Percentiles rank a stretch among this genome's conserved stretches.
phyloP scores from a whole-genome alignment of 768 basidiomycete genomes.

The Suillus occidentalis region DNA sequence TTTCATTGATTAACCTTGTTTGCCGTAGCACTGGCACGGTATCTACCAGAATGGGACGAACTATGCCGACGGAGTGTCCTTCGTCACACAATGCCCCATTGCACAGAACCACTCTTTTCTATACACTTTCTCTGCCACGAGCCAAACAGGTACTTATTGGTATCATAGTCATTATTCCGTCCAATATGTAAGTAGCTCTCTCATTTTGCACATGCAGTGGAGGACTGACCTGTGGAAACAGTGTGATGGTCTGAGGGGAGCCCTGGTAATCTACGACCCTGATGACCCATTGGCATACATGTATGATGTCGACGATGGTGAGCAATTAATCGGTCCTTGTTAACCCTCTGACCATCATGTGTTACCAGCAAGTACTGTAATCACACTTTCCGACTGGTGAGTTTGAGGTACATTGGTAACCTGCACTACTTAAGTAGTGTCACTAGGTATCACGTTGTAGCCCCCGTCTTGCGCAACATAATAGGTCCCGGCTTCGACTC shows the following conservation, averaged over 20 bases:
- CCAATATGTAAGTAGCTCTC: constrained; percentile 31
- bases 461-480: constrained; percentile 24
- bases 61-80: constrained; percentile 45
- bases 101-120: constrained; percentile 19
- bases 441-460: constrained; percentile 18
- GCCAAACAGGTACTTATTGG: constrained; percentile 32
- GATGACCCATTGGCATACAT: constrained; percentile 36
- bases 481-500: constrained; percentile 22
- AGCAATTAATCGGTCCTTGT: background rate
- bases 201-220: background rate
- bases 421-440: background rate
- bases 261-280: constrained; percentile 43
- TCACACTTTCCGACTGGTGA: constrained; percentile 44
- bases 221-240: background rate
- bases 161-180: constrained; percentile 39
- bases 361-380: constrained; percentile 36
- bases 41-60: constrained; percentile 43
- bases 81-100: constrained; percentile 36
- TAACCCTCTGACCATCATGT: background rate
- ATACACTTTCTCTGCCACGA: constrained; percentile 20
- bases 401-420: background rate
- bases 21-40: constrained; percentile 55
- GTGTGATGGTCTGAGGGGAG: constrained; percentile 27
- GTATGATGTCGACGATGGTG: constrained; percentile 48
- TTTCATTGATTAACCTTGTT: background rate